These are phyloP conservation scores for Dactylellina haptotyla DNA, from an alignment of 2,329 filamentous ascomycete genomes.

Conservation along the genomic window DNA sequence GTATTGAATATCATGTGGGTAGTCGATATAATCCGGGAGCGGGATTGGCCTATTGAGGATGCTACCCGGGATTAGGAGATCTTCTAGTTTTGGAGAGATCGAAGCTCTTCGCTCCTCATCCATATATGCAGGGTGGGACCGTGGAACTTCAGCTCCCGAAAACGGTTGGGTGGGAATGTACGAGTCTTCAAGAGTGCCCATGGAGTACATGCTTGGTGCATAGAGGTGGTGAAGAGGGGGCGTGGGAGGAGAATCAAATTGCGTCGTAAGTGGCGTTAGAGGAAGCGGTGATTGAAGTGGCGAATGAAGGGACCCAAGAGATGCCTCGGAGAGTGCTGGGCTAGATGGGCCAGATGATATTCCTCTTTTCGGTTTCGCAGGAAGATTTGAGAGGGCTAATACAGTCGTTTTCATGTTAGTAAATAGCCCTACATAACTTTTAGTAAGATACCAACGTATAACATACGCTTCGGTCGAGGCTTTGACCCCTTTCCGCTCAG, in stretches of 20 bases:
- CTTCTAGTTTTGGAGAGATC: slow-evolving; percentile 63
- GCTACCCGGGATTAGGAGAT: slow-evolving; percentile 65
- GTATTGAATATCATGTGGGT: slow-evolving; percentile 28
- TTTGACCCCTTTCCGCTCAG: slow-evolving; percentile 63
- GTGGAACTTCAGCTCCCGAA: slow-evolving; percentile 41
- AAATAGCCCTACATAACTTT: not conserved
- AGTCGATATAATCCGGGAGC: slow-evolving; percentile 58
- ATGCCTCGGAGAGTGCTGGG: slow-evolving; percentile 42
- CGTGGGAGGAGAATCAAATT: slow-evolving; percentile 44
- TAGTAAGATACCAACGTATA: not conserved
- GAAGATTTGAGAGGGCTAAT: slow-evolving; percentile 36
- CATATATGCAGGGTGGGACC: slow-evolving; percentile 46
- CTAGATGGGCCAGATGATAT: slow-evolving; percentile 40
- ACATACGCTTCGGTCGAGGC: slow-evolving; percentile 57
- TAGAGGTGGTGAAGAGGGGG: slow-evolving; percentile 49
- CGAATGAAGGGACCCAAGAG: slow-evolving; percentile 40
- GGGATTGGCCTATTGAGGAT: slow-evolving; percentile 63
- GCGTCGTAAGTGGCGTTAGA: slow-evolving; percentile 41
- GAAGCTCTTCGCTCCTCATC: slow-evolving; percentile 43
- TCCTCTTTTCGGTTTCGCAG: slow-evolving; percentile 26
- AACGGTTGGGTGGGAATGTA: slow-evolving; percentile 41
- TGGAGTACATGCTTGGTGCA: slow-evolving; percentile 32
- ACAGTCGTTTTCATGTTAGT: slow-evolving; percentile 1
- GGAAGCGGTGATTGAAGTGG: slow-evolving; percentile 47
- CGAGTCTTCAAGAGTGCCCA: slow-evolving; percentile 39